phyloP scores from a whole-genome alignment of 805 yeast species.

The Sugiyamaella marilandica region DNA sequence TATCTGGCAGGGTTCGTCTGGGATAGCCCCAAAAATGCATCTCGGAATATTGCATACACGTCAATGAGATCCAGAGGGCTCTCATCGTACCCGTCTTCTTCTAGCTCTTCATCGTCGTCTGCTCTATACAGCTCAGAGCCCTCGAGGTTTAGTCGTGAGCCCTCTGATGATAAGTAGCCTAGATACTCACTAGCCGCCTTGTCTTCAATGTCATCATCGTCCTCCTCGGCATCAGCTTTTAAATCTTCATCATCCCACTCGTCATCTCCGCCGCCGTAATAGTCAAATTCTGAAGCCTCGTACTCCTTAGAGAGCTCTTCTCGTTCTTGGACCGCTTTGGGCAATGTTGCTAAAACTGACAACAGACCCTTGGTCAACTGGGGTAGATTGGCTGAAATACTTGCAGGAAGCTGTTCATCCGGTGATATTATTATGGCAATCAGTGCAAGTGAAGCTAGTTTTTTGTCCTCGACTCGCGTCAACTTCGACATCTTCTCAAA shows the following conservation, averaged over 20 bases:
- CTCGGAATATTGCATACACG: constrained; percentile 61
- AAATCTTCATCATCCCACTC: constrained; percentile 29
- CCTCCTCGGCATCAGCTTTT: constrained; percentile 26
- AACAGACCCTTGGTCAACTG: constrained; percentile 51
- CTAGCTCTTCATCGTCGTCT: constrained; percentile 60
- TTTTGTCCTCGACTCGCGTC: constrained; percentile 74
- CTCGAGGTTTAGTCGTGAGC: constrained; percentile 18
- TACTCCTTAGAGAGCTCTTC: constrained; percentile 61
- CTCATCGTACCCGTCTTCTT: constrained; percentile 76
- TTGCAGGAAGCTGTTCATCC: constrained; percentile 32
- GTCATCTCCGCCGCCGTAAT: constrained; percentile 31
- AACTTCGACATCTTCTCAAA: constrained; percentile 50
- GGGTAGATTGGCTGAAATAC: constrained; percentile 35
- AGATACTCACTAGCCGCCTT: constrained; percentile 41
- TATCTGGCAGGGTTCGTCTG: constrained; percentile 45
- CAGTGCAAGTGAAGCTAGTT: constrained; percentile 65
- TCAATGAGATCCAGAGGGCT: constrained; percentile 76
- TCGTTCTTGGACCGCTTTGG: constrained; percentile 62
- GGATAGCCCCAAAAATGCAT: constrained; percentile 47
- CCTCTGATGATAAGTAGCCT: constrained; percentile 41
- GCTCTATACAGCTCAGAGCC: constrained; percentile 26
- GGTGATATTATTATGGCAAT: constrained; percentile 43
- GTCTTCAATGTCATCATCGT: constrained; percentile 27
- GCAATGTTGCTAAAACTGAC: constrained; percentile 53
- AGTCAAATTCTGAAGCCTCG: constrained; percentile 32